Evolutionary conservation across 352 stramenopile species (phyloP), one percentile per base, ranked within the genome.

Genomic region (Pythium oligandrum): DNA sequence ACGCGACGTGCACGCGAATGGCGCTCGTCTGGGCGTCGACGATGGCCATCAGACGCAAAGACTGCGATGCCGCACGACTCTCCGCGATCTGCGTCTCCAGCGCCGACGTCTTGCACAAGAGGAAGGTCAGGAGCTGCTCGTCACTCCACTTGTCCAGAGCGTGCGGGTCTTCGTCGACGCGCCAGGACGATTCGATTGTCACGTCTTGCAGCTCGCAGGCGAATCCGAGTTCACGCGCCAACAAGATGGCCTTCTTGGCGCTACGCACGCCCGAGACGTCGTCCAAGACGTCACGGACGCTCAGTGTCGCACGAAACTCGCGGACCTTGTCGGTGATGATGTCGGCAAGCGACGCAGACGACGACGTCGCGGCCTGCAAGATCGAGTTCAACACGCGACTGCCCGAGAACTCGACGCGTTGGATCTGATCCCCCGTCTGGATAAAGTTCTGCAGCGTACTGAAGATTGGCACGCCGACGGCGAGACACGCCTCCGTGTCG

Each of bases 211-310:
- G 73, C 10, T 95, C 69, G 1, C 83, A 63, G 26, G 86, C 59
- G 49, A 98, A 84, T 4, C 92, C 92, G 35, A 98, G 75, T 56
- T 98, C 94, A 10, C 88, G 83, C n/a, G 88, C 93, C 42, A 98
- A 73, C 48, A 98, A 76, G 57, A 98, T 87, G 1, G 96, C 75
- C 57, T 92, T 96, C 60, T 95, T 88, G 44, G 90, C 88, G 35
- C 78, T 88, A 51, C 91, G 92, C 36, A 92, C 68, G 42, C 94
- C 93, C 57, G 72, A 93, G 45, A 98, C 67, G 79, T 98, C 91
- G 47, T 98, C 92, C n/a, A 96, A 79, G 12, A 98, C 78, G 35
- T 92, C 78, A 26, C 68, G 67, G 47, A 88, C 71, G 31, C 57
- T 78, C 48, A 92, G 59, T 31, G 67, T 61, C 49, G 69, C 55